Conservation (phyloP, 139 green algal species). For the Desmodesmus armatus region DNA sequence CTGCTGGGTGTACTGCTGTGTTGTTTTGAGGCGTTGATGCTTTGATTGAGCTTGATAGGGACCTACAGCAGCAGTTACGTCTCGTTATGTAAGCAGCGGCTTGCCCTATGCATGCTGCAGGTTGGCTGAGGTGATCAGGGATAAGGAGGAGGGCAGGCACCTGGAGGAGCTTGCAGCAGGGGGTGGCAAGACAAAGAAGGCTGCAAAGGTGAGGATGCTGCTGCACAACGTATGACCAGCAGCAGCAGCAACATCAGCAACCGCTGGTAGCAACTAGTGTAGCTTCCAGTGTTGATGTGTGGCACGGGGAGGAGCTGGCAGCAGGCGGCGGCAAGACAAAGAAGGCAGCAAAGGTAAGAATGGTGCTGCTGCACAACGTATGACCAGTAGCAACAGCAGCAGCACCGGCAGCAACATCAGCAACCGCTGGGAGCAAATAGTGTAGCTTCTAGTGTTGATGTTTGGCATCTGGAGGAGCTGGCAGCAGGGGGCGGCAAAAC, state of each 20-base stretch:
- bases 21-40: too few relatives aligned
- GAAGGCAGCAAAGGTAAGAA: slow-evolving; percentile 23
- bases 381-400: not conserved
- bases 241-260: not conserved
- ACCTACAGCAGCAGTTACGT: too few relatives aligned
- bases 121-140: slow-evolving; percentile 83
- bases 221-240: not conserved
- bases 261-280: too few relatives aligned
- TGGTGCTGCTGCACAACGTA: not conserved
- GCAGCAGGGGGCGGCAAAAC: slow-evolving; percentile 56
- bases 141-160: slow-evolving; percentile 66
- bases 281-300: too few relatives aligned
- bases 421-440: too few relatives aligned
- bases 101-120: slow-evolving; percentile 53
- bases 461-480: slow-evolving; percentile 55
- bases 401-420: not conserved
- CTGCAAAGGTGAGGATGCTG: not conserved
- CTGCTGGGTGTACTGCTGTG: not conserved
- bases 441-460: too few relatives aligned
- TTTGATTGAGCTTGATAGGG: too few relatives aligned
- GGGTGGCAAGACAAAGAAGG: slow-evolving; percentile 54
- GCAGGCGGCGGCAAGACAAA: slow-evolving; percentile 54
- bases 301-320: slow-evolving; percentile 56
- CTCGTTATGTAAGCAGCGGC: too few relatives aligned
- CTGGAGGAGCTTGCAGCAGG: slow-evolving; percentile 62